Conservation (phyloP, 179 eudicot species). For the Heliamphora pulchella region DNA sequence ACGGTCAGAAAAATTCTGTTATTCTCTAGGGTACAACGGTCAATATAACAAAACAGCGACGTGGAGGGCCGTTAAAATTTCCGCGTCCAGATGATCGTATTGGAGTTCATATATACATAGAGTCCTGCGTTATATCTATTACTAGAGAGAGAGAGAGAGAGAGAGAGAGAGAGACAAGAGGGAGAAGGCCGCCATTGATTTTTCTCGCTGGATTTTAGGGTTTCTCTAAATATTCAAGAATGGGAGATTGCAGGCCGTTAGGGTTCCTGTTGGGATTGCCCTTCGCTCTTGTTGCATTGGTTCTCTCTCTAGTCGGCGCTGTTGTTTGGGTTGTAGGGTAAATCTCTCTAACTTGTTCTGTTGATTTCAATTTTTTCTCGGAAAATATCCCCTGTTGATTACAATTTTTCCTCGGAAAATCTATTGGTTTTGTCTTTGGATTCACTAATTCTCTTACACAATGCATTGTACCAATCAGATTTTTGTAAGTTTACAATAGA, state of each 20-base stretch:
- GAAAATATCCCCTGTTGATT: neutral
- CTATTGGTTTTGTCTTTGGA: neutral
- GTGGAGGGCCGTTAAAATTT: too few relatives aligned
- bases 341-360: neutral
- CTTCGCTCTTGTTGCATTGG: constrained; percentile 46
- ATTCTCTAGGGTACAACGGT: too few relatives aligned
- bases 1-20: too few relatives aligned
- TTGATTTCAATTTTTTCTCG: neutral
- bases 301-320: constrained; percentile 44
- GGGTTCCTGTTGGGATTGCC: constrained; percentile 59
- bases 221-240: constrained; percentile 8
- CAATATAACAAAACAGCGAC: too few relatives aligned
- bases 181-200: neutral
- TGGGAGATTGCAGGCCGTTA: constrained; percentile 50
- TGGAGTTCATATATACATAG: too few relatives aligned
- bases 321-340: constrained; percentile 47
- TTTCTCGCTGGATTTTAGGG: neutral
- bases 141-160: too few relatives aligned
- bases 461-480: neutral
- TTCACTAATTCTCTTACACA: neutral
- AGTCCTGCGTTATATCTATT: too few relatives aligned
- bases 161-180: neutral
- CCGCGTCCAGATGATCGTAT: too few relatives aligned
- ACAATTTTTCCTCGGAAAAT: neutral
- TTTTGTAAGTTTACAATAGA: neutral